These are phyloP conservation scores for Senna tora DNA, from an alignment of 306 rosid genomes.

Conservation along the genomic window DNA sequence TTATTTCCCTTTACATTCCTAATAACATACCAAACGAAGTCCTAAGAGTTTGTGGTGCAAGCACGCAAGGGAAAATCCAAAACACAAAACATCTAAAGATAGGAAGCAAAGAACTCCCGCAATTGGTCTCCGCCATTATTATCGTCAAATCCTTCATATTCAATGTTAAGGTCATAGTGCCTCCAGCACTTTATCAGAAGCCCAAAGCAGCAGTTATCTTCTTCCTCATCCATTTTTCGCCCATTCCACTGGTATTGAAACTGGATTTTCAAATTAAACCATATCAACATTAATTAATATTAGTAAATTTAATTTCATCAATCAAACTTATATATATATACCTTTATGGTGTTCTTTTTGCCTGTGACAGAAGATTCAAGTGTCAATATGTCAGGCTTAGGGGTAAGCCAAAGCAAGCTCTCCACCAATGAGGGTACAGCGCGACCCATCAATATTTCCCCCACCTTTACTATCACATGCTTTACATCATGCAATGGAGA, in stretches of 20 bases:
- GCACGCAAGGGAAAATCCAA: too few relatives aligned
- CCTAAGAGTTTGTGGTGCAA: too few relatives aligned
- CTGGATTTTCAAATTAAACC: not conserved
- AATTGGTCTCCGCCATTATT: not conserved
- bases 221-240: not conserved
- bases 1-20: too few relatives aligned
- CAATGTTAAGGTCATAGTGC: not conserved
- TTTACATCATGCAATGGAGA: not conserved
- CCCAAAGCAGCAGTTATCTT: not conserved
- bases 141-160: not conserved
- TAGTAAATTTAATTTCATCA: too few relatives aligned
- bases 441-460: accelerated
- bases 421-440: not conserved
- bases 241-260: not conserved
- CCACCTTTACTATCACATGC: not conserved
- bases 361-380: not conserved
- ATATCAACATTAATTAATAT: too few relatives aligned
- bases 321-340: not conserved
- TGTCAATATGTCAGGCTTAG: not conserved
- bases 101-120: not conserved
- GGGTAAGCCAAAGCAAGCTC: not conserved
- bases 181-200: not conserved
- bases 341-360: not conserved
- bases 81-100: not conserved
- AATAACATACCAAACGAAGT: too few relatives aligned